Conservation (phyloP, 257 asterid species). For the Misopates orontium region DNA sequence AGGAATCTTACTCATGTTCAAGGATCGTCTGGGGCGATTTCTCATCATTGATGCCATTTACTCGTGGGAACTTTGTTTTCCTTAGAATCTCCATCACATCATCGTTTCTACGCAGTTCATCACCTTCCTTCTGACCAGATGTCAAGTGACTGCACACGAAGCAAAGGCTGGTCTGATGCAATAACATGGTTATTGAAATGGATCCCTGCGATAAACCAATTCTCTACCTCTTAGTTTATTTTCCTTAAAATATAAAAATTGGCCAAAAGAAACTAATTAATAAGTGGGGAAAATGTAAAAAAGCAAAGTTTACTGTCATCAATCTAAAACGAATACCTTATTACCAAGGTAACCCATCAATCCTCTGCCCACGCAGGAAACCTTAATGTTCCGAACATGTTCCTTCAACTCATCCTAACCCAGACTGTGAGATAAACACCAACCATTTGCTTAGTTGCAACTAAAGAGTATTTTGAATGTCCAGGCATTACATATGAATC, state of each 20-base stretch:
- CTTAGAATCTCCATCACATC: slow-evolving; percentile 92
- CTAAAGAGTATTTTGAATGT: slow-evolving; percentile 69
- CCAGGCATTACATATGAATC: slow-evolving; percentile 46
- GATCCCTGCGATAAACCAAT: slow-evolving; percentile 73
- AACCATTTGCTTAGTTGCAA: slow-evolving; percentile 95
- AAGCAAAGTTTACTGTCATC: too few species aligned
- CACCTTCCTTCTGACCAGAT: slow-evolving; percentile 96
- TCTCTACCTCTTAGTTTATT: slow-evolving; percentile 11
- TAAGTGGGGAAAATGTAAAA: neutral
- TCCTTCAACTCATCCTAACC: slow-evolving; percentile 91
- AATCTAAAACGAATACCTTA: slow-evolving; percentile 52
- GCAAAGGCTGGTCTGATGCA: slow-evolving; percentile 99
- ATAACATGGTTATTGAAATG: slow-evolving; percentile 84
- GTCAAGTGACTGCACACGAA: slow-evolving; percentile 95
- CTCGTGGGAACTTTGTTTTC: slow-evolving; percentile 93
- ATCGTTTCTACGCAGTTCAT: slow-evolving; percentile 84
- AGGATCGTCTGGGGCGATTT: slow-evolving; percentile 92
- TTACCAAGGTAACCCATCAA: slow-evolving; percentile 98
- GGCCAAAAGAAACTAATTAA: too few species aligned
- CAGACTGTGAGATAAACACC: slow-evolving; percentile 90
- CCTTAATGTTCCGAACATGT: slow-evolving; percentile 78
- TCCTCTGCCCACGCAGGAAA: slow-evolving; percentile 95
- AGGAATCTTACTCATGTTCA: slow-evolving; percentile 75
- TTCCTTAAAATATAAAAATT: neutral
- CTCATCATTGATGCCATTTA: slow-evolving; percentile 61